These are phyloP conservation scores for Mesembryanthemum crystallinum DNA, from an alignment of 148 eudicot genomes.

Conservation along the genomic window DNA sequence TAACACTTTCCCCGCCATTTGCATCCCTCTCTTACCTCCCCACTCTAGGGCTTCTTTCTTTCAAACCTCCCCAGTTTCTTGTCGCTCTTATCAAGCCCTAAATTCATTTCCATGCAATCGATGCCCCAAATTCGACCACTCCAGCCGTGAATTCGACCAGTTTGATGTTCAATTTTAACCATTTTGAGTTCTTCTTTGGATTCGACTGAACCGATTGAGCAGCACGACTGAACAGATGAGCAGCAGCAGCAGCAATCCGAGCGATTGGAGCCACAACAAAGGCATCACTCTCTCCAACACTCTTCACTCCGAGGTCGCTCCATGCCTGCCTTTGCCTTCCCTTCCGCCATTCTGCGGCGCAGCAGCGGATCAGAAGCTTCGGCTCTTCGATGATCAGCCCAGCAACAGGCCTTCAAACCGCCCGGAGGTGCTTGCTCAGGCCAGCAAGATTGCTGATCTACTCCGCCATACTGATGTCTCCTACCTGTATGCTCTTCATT, in stretches of 20 bases:
- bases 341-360: slow-evolving; percentile 87
- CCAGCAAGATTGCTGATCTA: slow-evolving; percentile 64
- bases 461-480: slow-evolving; percentile 74
- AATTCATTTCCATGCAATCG: not conserved
- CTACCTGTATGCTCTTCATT: slow-evolving; percentile 56
- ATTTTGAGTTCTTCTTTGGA: not conserved
- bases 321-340: slow-evolving; percentile 84
- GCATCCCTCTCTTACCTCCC: not conserved
- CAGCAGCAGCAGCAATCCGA: slow-evolving; percentile 27
- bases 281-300: slow-evolving; percentile 80
- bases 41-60: slow-evolving; percentile 20
- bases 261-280: slow-evolving; percentile 42
- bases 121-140: not conserved
- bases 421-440: slow-evolving; percentile 52
- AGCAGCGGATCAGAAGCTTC: slow-evolving; percentile 55
- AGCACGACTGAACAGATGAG: not conserved
- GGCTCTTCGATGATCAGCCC: slow-evolving; percentile 52
- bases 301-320: slow-evolving; percentile 79
- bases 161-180: slow-evolving; percentile 23
- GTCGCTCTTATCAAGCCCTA: slow-evolving; percentile 1
- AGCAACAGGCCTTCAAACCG: slow-evolving; percentile 43
- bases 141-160: slow-evolving; percentile 7
- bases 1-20: slow-evolving; percentile 33
- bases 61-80: slow-evolving; percentile 13
- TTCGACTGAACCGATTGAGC: not conserved